Evolutionary conservation across 306 rosid genomes (phyloP), one percentile per base, ranked within the genome.

Genomic region (Rosa rugosa): DNA sequence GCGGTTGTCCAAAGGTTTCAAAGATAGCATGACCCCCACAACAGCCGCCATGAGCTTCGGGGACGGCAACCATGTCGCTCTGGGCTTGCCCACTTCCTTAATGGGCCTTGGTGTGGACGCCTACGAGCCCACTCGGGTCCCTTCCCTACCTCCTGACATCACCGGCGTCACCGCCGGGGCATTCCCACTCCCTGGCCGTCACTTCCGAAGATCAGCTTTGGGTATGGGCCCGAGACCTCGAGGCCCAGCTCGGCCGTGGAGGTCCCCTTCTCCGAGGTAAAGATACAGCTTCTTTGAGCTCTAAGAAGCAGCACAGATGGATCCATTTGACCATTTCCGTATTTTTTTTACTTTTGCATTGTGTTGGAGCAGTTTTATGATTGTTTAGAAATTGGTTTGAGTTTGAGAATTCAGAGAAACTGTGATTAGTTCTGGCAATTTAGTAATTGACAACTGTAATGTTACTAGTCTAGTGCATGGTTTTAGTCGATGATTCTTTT

Each of bases 141-240:
- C 89, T 0, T 80, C 77, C 57, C 86, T 92, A 1, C 99, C 99
- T 54, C 62, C 91, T 17, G 87, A 91, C 31, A 60, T 94, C 11
- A 72, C 80, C 31, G 72, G 81, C 64, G 83, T 94, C 6, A 62
- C 82, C 31, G 95, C 97, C 0, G 99, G 99, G 7, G 31, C 98
- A 92, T 54, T 94, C 91, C 67, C 99, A 92, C 82, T 94, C 97
- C 50, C 92, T 94, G 12, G 99, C 93, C 17, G 65, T 89, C 76
- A 87, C 90, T 72, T 86, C 90, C 3, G 71, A 75, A 3, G 94
- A 91, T 3, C 82, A 88, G 51, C 86, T 94, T 44, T 94, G 98
- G 97, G 88, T 95, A 69, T 92, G 97, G 97, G 97, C 97, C 64
- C 71, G 98, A 77, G 92, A 94, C 90, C 78, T 84, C 41, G 97